Evolutionary conservation across 768 basidiomycete genomes (phyloP).

Genomic region (Coprinopsis marcescibilis): DNA sequence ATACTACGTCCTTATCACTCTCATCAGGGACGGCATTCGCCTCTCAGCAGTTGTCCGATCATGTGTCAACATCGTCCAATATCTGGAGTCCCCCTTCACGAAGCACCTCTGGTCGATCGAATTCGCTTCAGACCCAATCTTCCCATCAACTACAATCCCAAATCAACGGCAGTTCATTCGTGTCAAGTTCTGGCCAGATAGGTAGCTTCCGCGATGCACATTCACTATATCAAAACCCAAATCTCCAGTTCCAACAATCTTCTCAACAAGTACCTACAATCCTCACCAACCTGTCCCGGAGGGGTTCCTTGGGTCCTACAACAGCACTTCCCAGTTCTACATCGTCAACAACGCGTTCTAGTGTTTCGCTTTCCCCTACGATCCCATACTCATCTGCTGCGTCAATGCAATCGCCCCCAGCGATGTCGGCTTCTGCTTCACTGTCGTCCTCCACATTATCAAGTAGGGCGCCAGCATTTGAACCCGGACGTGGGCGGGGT

Average conservation of each 20-base stretch:
- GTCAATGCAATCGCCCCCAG: constrained; percentile 4
- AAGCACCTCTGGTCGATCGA: background rate
- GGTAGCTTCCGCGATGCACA: background rate
- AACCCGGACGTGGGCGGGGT: constrained; percentile 26
- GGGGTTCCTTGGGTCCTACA: background rate
- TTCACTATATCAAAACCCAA: background rate
- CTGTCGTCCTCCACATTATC: constrained; percentile 30
- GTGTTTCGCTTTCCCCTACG: constrained; percentile 8
- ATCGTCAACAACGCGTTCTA: background rate
- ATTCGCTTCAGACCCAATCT: background rate
- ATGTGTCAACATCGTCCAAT: background rate
- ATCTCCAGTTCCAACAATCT: too few species aligned
- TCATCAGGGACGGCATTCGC: background rate
- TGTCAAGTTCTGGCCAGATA: background rate
- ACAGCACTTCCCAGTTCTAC: background rate
- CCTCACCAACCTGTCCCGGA: background rate
- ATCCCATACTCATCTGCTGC: constrained; percentile 15
- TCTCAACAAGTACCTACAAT: background rate
- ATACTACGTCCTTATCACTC: background rate
- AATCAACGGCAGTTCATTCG: too few species aligned
- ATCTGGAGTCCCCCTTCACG: background rate
- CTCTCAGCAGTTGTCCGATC: too few species aligned
- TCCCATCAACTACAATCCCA: background rate
- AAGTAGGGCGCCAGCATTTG: constrained; percentile 49
- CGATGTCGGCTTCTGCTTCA: background rate